These are phyloP conservation scores for Neurospora sp. DNA, from an alignment of 495 filamentous ascomycete species.

Conservation along the genomic window DNA sequence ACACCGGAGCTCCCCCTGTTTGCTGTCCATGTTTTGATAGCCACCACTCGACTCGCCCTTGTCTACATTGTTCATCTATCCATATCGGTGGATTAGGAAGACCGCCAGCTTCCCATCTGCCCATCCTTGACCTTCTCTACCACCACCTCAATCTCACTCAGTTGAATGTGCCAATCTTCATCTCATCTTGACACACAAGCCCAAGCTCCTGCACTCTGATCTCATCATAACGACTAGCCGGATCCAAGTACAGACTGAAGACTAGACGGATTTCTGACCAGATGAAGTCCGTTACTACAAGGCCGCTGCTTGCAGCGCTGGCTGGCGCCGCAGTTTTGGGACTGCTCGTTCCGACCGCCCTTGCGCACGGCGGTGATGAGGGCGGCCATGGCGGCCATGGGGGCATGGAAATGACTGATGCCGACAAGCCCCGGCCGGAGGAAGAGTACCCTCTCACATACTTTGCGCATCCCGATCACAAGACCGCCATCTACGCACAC, in stretches of 20 bases:
- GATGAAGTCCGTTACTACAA: background rate
- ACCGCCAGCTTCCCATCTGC: background rate
- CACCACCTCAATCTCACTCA: background rate
- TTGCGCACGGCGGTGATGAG: slow-evolving; percentile 34
- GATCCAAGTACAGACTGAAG: background rate
- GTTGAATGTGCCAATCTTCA: background rate
- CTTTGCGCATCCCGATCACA: slow-evolving; percentile 59
- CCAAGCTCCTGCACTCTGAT: background rate
- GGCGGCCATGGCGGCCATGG: slow-evolving; percentile 13
- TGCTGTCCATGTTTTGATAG: background rate
- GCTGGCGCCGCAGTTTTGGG: slow-evolving; percentile 21
- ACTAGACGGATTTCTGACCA: background rate
- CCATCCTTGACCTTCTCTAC: background rate
- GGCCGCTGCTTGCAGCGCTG: slow-evolving; percentile 9
- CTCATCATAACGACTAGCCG: background rate
- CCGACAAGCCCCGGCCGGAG: slow-evolving; percentile 30
- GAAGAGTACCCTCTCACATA: slow-evolving; percentile 52
- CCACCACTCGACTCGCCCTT: background rate
- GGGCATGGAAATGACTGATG: slow-evolving; percentile 36
- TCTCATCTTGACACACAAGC: background rate
- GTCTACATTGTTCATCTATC: background rate
- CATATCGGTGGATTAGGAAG: background rate
- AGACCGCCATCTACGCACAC: slow-evolving; percentile 61
- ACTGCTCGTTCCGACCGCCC: slow-evolving; percentile 22
- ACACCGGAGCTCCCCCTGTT: background rate